These are phyloP conservation scores for Colletotrichum karsti DNA, from an alignment of 2,329 filamentous ascomycete genomes.

Conservation along the genomic window DNA sequence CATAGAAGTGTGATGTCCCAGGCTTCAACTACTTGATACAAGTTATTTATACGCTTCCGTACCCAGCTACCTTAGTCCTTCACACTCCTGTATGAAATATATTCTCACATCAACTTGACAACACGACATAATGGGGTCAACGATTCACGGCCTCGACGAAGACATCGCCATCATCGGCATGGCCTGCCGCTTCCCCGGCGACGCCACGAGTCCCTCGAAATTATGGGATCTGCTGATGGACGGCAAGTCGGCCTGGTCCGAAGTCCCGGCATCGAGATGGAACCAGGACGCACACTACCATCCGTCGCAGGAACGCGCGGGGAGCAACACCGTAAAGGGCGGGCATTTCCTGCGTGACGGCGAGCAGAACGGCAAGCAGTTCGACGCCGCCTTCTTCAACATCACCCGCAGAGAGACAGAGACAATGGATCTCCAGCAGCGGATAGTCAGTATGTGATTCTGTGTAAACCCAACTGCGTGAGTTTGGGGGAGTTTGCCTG, in stretches of 20 bases:
- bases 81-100: not conserved
- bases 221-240: constrained; percentile 47
- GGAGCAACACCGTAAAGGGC: constrained; percentile 5
- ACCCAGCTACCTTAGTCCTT: not conserved
- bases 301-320: not conserved
- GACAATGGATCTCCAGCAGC: constrained; percentile 35
- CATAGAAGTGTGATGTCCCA: not conserved
- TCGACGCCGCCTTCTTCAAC: constrained; percentile 49
- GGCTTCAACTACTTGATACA: not conserved
- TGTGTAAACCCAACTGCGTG: not conserved
- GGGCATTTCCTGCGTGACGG: constrained; percentile 34
- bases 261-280: not conserved
- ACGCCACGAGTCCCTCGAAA: constrained; percentile 38
- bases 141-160: not conserved
- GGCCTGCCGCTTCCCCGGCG: constrained; percentile 51
- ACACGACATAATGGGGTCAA: not conserved
- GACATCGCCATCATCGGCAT: constrained; percentile 51
- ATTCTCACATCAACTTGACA: not conserved
- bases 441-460: constrained; percentile 20
- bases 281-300: not conserved
- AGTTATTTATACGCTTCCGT: not conserved
- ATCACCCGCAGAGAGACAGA: constrained; percentile 47
- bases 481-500: not conserved
- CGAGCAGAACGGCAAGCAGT: constrained; percentile 35
- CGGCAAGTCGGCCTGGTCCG: constrained; percentile 28